Conservation (phyloP, 306 rosid species). For the Vicia faba region DNA sequence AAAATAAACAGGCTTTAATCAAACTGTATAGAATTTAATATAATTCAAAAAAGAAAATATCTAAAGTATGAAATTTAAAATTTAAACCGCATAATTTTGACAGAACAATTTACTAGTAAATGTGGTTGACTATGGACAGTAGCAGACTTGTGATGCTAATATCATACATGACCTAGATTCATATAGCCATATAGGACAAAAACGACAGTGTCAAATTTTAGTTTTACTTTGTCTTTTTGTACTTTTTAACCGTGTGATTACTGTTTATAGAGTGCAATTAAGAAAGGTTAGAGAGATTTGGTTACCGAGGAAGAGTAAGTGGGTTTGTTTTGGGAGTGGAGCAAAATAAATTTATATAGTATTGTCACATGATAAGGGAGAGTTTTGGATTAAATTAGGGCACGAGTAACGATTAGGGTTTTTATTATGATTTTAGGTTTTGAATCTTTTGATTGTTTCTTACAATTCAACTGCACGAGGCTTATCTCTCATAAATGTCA, state of each 20-base stretch:
- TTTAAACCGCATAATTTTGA: too few species aligned
- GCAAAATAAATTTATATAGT: conserved; percentile 47
- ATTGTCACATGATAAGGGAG: conserved; percentile 53
- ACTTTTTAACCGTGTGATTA: conserved; percentile 40
- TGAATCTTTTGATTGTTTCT: conserved; percentile 47
- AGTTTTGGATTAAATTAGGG: conserved; percentile 58
- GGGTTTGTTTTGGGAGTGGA: conserved; percentile 90
- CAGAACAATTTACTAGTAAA: conserved; percentile 9
- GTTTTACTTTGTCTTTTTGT: conserved; percentile 36
- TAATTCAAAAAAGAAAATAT: too few species aligned
- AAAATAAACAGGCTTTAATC: too few species aligned
- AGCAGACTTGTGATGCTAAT: too few species aligned
- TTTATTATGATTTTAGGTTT: conserved; percentile 51
- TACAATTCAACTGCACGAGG: conserved; percentile 56
- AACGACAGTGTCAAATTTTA: conserved; percentile 16
- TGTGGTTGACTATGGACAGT: conserved; percentile 9
- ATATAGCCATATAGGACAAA: not conserved
- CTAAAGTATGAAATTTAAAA: too few species aligned
- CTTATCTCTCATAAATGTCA: conserved; percentile 50
- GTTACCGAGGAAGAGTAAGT: conserved; percentile 71
- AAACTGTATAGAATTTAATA: too few species aligned
- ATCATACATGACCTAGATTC: not conserved
- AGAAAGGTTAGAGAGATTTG: conserved; percentile 52
- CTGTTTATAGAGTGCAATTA: conserved; percentile 47
- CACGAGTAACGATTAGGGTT: conserved; percentile 71